Evolutionary conservation across 371 early-diverging fungal genomes (phyloP), one percentile per base, ranked within the genome.

Genomic region (Mortierella sp.): DNA sequence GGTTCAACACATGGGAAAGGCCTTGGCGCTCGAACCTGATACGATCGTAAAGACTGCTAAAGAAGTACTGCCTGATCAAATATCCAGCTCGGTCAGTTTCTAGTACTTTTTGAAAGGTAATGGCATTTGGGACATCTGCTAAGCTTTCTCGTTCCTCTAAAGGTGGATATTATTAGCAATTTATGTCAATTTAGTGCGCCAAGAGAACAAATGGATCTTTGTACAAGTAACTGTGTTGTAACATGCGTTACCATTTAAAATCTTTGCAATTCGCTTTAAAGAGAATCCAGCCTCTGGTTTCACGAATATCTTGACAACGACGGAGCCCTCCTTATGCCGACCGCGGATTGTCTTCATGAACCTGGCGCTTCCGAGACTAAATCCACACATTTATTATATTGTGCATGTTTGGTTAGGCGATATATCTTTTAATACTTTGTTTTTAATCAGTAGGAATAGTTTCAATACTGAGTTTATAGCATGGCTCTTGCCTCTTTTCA

Each of bases 301-400:
- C 65, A 96, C 90, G 75, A 96, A 97, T 48, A 97, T 93, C 75
- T 97, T 97, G 40, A 96, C 93, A 0, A 97, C 95, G 6, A 96
- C 92, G 38, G 90, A 84, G 0, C 93, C 89, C 55, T 95, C 96
- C 41, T 88, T 88, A 65, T 92, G 91, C 24, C 92, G 87, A 61
- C 95, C 94, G 22, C 94, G 87, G 72, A 97, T 93, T 3, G 97
- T 96, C 84, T 97, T 98, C 92, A 97, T 92, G 77, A 98, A 97
- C 16, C 96, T 93, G 32, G 96, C 94, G 67, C 92, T 94, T 33
- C 98, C 95, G 57, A 97, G 89, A 81, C 95, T 95, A 67, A 22
- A 3, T 58, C 10, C 36, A 57, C 38, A 3, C 7, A 24, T 84
- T 38, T 22, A n/a, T 61, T 38, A 0, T 53, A 21, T 40, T 50